These are phyloP conservation scores for Stephanodiscus minutulus DNA, from an alignment of 108 stramenopile genomes.

Conservation along the genomic window DNA sequence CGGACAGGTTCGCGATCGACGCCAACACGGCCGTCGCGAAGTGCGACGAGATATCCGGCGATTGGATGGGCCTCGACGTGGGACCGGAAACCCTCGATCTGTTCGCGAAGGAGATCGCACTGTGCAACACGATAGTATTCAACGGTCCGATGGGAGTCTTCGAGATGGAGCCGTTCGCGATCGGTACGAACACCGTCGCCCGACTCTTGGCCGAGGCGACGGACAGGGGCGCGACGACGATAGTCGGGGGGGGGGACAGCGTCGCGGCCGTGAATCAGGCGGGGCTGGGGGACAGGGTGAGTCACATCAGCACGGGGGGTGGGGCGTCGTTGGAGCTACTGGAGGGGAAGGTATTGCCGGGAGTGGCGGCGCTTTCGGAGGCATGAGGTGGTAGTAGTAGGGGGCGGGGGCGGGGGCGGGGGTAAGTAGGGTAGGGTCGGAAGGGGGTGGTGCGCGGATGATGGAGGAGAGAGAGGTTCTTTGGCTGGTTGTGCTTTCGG, in stretches of 20 bases:
- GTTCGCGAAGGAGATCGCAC: constrained; percentile 80
- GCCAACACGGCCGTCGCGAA: constrained; percentile 81
- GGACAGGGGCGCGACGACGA: constrained; percentile 87
- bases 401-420: too few species aligned
- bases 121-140: constrained; percentile 93
- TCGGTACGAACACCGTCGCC: constrained; percentile 87
- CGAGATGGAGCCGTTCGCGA: constrained; percentile 93
- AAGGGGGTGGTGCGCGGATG: too few species aligned
- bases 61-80: constrained; percentile 97
- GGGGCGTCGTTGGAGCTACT: constrained; percentile 97
- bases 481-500: too few species aligned
- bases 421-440: too few species aligned
- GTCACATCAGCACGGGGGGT: constrained; percentile 95
- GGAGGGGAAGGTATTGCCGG: constrained; percentile 97
- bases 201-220: constrained; percentile 92
- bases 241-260: constrained; percentile 97
- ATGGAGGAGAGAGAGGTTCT: too few species aligned
- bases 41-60: constrained; percentile 87
- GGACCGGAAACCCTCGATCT: constrained; percentile 88
- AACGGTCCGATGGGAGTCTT: constrained; percentile 98
- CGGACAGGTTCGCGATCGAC: constrained; percentile 90
- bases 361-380: constrained; percentile 87
- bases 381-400: constrained; percentile 57
- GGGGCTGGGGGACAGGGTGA: constrained; percentile 90
- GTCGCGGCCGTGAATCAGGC: constrained; percentile 95